A percentile compares a stretch with the other conserved stretches of the same genome.
These are phyloP conservation scores for Astraeus odoratus DNA, from an alignment of 768 basidiomycete genomes.

Conservation along the genomic window DNA sequence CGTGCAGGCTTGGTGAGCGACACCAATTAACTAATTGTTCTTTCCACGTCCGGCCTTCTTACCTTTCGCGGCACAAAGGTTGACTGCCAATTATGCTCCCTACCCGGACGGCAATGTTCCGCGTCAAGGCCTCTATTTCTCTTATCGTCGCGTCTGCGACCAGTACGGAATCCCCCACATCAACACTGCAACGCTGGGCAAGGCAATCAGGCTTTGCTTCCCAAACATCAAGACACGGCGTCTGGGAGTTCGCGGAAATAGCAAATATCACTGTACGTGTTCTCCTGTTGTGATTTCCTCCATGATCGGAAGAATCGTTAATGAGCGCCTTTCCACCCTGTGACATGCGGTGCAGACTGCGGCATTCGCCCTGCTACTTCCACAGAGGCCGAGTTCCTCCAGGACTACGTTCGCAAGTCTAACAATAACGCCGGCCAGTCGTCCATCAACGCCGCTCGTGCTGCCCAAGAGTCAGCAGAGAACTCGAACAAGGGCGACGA, in stretches of 20 bases:
- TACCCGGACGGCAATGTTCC: conserved; percentile 92
- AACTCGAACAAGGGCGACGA: conserved; percentile 55
- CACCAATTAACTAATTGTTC: conserved; percentile 9
- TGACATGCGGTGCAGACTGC: conserved; percentile 49
- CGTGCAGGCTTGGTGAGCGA: conserved; percentile 80
- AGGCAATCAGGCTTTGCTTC: conserved; percentile 89
- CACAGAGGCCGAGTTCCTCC: conserved; percentile 86
- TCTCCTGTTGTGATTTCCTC: conserved; percentile 27
- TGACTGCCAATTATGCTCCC: conserved; percentile 84
- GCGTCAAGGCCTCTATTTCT: conserved; percentile 90
- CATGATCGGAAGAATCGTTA: conserved; percentile 24
- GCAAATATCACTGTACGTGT: conserved; percentile 88
- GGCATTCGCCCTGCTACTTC: conserved; percentile 89
- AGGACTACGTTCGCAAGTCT: conserved; percentile 86
- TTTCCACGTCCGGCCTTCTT: conserved; percentile 13
- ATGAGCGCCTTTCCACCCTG: conserved; percentile 23
- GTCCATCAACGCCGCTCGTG: conserved; percentile 67
- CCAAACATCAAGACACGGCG: conserved; percentile 93
- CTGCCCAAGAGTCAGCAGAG: conserved; percentile 66
- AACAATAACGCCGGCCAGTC: conserved; percentile 79
- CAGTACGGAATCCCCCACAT: conserved; percentile 91
- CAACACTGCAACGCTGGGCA: conserved; percentile 93
- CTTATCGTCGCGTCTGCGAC: conserved; percentile 85
- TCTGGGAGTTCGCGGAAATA: conserved; percentile 87
- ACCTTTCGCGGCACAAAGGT: conserved; percentile 42